Conservation (phyloP, 2,329 filamentous ascomycete species). For the Monosporascus sp. region DNA sequence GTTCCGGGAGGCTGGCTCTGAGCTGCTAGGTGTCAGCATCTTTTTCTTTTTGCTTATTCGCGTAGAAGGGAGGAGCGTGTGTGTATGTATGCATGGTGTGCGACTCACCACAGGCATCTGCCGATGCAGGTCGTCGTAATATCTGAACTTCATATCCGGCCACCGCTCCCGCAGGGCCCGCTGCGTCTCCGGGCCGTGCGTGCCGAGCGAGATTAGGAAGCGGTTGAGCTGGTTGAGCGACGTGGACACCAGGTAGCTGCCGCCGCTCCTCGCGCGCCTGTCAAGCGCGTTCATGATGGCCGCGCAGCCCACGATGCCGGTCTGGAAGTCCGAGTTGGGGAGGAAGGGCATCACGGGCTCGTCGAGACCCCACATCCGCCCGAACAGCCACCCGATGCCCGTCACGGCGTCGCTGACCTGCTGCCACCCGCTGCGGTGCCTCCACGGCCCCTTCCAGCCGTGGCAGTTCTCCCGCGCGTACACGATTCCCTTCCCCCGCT, state of each 20-base stretch:
- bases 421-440: slow-evolving; percentile 28
- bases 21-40: background rate
- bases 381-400: slow-evolving; percentile 23
- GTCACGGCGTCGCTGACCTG: slow-evolving; percentile 24
- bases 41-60: background rate
- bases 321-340: slow-evolving; percentile 26
- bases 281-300: slow-evolving; percentile 23
- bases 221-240: slow-evolving; percentile 26
- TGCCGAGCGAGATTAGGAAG: slow-evolving; percentile 24
- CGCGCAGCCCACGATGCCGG: slow-evolving; percentile 23
- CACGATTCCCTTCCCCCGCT: slow-evolving; percentile 23
- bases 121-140: slow-evolving; percentile 26
- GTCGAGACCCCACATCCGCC: slow-evolving; percentile 21
- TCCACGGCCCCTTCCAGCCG: slow-evolving; percentile 28
- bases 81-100: background rate
- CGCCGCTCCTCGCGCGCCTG: slow-evolving; percentile 15
- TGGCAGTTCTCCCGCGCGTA: slow-evolving; percentile 32
- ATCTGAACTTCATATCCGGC: slow-evolving; percentile 20
- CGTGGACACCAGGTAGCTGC: slow-evolving; percentile 24
- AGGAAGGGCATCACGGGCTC: slow-evolving; percentile 25
- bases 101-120: slow-evolving; percentile 23
- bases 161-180: slow-evolving; percentile 17
- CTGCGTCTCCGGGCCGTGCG: slow-evolving; percentile 17
- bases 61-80: background rate
- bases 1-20: slow-evolving; percentile 11